A percentile compares a stretch with the other conserved stretches of the same genome.
These are phyloP conservation scores for Cryphonectria carpinicola DNA, from an alignment of 2,329 filamentous ascomycete species.

Conservation along the genomic window DNA sequence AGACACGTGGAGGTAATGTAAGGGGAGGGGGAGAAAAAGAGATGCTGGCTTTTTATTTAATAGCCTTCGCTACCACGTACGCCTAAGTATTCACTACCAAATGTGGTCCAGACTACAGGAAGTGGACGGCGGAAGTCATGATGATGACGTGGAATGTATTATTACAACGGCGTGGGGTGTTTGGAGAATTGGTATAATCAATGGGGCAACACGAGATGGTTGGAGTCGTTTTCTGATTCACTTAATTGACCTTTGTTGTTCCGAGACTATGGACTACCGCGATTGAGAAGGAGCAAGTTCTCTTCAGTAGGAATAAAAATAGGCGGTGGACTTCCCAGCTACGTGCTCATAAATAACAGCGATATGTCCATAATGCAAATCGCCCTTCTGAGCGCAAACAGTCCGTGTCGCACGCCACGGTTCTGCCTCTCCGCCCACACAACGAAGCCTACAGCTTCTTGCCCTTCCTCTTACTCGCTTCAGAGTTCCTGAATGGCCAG, in stretches of 20 bases:
- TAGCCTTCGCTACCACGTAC: neutral
- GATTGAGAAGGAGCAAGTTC: neutral
- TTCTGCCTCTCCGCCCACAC: too few relatives aligned
- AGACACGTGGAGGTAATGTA: neutral
- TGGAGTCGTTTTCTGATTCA: neutral
- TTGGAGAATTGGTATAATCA: neutral
- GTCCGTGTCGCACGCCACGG: too few relatives aligned
- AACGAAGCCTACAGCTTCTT: slow-evolving; percentile 25
- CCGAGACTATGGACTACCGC: neutral
- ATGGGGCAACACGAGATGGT: neutral
- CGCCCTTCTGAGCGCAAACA: neutral
- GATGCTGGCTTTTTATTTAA: neutral
- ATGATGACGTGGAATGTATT: neutral
- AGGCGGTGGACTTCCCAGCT: neutral
- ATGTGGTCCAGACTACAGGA: neutral
- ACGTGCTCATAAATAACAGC: neutral
- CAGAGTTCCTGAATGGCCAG: slow-evolving; percentile 44
- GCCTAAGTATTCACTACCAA: neutral
- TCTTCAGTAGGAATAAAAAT: neutral
- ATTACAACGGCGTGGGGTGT: slow-evolving; percentile 1
- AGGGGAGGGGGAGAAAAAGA: neutral
- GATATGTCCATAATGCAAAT: neutral
- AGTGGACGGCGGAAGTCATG: neutral
- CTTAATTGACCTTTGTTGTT: neutral
- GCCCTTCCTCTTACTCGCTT: slow-evolving; percentile 39